phyloP scores from a whole-genome alignment of 2,329 filamentous ascomycete genomes.

The Mycosphaerelloides madeirae region DNA sequence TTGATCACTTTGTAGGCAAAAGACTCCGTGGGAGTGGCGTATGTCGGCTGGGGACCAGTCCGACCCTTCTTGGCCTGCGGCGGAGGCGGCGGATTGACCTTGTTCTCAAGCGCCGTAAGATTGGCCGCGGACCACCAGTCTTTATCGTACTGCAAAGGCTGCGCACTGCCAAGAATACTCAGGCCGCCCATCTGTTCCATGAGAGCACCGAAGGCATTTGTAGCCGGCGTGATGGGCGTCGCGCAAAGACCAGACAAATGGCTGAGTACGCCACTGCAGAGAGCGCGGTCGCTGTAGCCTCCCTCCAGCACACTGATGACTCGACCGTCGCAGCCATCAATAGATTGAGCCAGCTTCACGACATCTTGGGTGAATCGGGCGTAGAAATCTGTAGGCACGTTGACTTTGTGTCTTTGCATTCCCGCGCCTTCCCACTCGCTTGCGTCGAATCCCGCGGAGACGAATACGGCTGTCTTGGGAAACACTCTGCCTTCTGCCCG shows the following conservation, averaged over 20 bases:
- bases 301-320: conserved; percentile 93
- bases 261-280: conserved; percentile 82
- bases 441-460: conserved; percentile 94
- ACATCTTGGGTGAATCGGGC: conserved; percentile 84
- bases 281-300: conserved; percentile 87
- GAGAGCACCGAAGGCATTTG: conserved; percentile 9
- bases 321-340: conserved; percentile 72
- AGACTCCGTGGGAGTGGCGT: conserved; percentile 81
- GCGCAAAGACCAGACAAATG: conserved; percentile 75
- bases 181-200: conserved; percentile 26
- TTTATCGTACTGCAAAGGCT: conserved; percentile 33
- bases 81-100: conserved; percentile 50
- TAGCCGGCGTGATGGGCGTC: conserved; percentile 8
- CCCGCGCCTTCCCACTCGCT: conserved; percentile 88
- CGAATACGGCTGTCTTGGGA: conserved; percentile 82
- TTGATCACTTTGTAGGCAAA: conserved; percentile 76
- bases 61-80: conserved; percentile 54
- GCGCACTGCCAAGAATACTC: conserved; percentile 7
- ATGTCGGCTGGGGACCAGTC: conserved; percentile 60
- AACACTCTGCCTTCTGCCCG: conserved; percentile 51
- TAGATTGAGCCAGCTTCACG: conserved; percentile 73
- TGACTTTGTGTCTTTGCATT: conserved; percentile 95
- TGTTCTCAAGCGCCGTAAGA: conserved; percentile 64
- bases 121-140: conserved; percentile 48
- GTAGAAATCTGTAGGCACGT: conserved; percentile 95